Evolutionary conservation across 495 filamentous ascomycete species (phyloP).

Genomic region (Aspergillus conjunctus): DNA sequence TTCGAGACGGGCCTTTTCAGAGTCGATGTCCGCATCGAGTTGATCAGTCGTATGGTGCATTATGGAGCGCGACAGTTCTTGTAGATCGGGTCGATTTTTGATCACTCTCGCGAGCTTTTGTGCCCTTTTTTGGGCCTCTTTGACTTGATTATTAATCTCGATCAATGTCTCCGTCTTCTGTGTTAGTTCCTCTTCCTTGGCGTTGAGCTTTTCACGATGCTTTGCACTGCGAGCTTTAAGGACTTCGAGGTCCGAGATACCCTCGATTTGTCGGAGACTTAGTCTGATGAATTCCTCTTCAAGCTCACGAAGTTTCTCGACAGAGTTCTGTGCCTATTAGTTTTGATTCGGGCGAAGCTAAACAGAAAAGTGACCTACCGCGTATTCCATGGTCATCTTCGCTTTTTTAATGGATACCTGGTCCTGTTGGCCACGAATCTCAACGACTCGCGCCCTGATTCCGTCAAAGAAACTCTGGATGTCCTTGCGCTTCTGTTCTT

Average conservation of each 20-base stretch:
- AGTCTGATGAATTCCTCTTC: slow-evolving; percentile 67
- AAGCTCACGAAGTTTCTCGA: slow-evolving; percentile 58
- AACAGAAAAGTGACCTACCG: slow-evolving; percentile 44
- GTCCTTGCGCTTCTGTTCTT: slow-evolving; percentile 52
- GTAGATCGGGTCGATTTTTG: slow-evolving; percentile 28
- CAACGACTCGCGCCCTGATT: slow-evolving; percentile 42
- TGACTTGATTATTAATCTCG: slow-evolving; percentile 35
- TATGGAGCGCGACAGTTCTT: slow-evolving; percentile 38
- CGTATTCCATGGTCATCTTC: slow-evolving; percentile 63
- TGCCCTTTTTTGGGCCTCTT: slow-evolving; percentile 39
- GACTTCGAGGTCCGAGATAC: slow-evolving; percentile 69
- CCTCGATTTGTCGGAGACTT: slow-evolving; percentile 73
- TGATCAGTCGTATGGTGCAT: slow-evolving; percentile 58
- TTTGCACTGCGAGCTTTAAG: slow-evolving; percentile 63
- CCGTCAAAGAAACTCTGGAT: slow-evolving; percentile 45
- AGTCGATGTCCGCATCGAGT: slow-evolving; percentile 72
- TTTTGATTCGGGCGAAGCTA: neutral
- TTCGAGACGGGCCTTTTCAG: slow-evolving; percentile 71
- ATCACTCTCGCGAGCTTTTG: slow-evolving; percentile 27
- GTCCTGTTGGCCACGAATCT: slow-evolving; percentile 55
- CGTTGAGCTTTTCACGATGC: slow-evolving; percentile 56
- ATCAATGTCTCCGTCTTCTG: slow-evolving; percentile 36
- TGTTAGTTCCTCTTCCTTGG: slow-evolving; percentile 42
- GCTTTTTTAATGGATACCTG: slow-evolving; percentile 62
- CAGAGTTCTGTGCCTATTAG: slow-evolving; percentile 50